These are phyloP conservation scores for Carallia pectinifolia DNA, from an alignment of 345 rosid species.

Conservation along the genomic window DNA sequence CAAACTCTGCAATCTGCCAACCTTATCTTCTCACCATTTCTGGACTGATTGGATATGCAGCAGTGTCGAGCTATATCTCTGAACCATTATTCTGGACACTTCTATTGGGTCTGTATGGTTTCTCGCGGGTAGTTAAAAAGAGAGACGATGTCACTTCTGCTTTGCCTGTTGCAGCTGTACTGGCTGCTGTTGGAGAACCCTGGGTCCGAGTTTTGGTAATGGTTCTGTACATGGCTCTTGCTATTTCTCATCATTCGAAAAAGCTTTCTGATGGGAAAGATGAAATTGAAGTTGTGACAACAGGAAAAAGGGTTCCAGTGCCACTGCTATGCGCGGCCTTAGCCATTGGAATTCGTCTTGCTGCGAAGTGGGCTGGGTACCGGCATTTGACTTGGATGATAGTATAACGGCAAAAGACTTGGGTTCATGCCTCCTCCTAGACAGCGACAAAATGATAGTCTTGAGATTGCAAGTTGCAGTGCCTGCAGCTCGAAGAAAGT, in stretches of 20 bases:
- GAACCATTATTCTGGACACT: slow-evolving; percentile 84
- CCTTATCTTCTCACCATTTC: slow-evolving; percentile 59
- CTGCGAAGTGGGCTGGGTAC: slow-evolving; percentile 88
- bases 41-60: slow-evolving; percentile 74
- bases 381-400: slow-evolving; percentile 94
- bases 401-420: slow-evolving; percentile 31
- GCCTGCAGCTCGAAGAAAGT: not conserved
- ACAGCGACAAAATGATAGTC: not conserved
- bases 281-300: slow-evolving; percentile 35
- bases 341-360: slow-evolving; percentile 75
- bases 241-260: slow-evolving; percentile 62
- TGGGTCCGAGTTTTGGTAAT: slow-evolving; percentile 75
- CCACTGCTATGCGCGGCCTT: slow-evolving; percentile 72
- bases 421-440: not conserved
- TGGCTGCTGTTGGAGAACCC: slow-evolving; percentile 83
- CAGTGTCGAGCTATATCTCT: slow-evolving; percentile 66
- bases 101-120: slow-evolving; percentile 57
- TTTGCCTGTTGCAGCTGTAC: slow-evolving; percentile 71
- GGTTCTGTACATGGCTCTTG: slow-evolving; percentile 55
- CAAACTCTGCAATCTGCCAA: slow-evolving; percentile 56
- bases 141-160: slow-evolving; percentile 78
- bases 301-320: slow-evolving; percentile 41
- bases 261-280: slow-evolving; percentile 36
- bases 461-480: not conserved
- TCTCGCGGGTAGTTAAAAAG: slow-evolving; percentile 57